Conservation (phyloP, 2,329 filamentous ascomycete species). For the Malbranchea zuffiana region DNA sequence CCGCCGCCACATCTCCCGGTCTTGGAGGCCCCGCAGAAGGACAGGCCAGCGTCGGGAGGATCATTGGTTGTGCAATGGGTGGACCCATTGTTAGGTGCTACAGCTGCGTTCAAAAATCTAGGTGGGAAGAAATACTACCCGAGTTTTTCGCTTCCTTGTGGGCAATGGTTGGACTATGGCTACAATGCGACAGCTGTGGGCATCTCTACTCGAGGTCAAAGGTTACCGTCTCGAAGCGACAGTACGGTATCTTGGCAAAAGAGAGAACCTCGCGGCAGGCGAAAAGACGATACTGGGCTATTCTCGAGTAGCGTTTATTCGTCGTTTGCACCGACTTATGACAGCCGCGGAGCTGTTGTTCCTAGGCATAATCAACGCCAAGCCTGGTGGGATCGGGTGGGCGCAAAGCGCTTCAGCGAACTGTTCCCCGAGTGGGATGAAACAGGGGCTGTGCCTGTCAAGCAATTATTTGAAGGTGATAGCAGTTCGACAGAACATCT, state of each 20-base stretch:
- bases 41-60: constrained; percentile 25
- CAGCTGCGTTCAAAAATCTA: constrained; percentile 25
- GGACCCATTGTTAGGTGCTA: constrained; percentile 31
- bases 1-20: constrained; percentile 29
- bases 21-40: constrained; percentile 32
- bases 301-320: constrained; percentile 31
- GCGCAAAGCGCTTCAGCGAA: constrained; percentile 28
- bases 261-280: too few species aligned
- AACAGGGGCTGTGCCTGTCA: constrained; percentile 13
- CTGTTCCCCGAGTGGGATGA: constrained; percentile 22
- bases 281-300: constrained; percentile 22
- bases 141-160: constrained; percentile 30
- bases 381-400: constrained; percentile 38
- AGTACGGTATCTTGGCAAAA: too few species aligned
- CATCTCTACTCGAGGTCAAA: too few species aligned
- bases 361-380: constrained; percentile 33
- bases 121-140: constrained; percentile 33
- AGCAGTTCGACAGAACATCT: constrained; percentile 21
- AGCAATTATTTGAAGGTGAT: constrained; percentile 13
- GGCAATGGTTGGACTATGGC: constrained; percentile 37
- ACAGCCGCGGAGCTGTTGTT: constrained; percentile 36
- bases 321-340: constrained; percentile 39
- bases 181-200: too few species aligned
- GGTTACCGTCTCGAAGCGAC: too few species aligned
- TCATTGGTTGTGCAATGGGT: constrained; percentile 29